Percentiles rank a stretch among this genome's conserved stretches.
These are phyloP conservation scores for Mortierella sp. DNA, from an alignment of 371 early-diverging fungal species.

Conservation along the genomic window DNA sequence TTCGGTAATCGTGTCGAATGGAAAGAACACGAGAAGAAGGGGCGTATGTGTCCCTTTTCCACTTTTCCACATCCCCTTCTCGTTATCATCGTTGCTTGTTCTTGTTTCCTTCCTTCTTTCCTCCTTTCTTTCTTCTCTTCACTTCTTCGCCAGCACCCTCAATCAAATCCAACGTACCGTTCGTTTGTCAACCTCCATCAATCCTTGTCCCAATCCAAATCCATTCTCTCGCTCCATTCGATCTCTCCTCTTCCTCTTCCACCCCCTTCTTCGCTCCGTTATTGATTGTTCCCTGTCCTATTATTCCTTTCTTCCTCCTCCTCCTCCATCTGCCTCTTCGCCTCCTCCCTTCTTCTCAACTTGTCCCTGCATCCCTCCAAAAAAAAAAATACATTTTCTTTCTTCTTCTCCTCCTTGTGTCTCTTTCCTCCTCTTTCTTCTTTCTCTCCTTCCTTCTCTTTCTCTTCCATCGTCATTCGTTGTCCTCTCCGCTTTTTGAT, in stretches of 20 bases:
- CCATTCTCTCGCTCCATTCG: neutral
- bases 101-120: neutral
- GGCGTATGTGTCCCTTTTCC: neutral
- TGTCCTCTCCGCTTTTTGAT: neutral
- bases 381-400: neutral
- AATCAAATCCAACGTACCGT: conserved; percentile 7
- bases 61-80: neutral
- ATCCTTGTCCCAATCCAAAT: neutral
- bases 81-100: neutral
- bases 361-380: conserved; percentile 3
- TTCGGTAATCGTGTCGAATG: neutral
- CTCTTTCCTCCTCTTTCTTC: neutral
- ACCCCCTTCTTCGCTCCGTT: neutral
- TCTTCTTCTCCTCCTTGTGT: neutral
- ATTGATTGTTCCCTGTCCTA: neutral
- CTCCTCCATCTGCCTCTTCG: neutral
- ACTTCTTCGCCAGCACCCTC: neutral
- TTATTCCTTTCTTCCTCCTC: neutral
- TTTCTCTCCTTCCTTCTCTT: neutral
- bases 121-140: neutral
- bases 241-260: neutral
- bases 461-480: conserved; percentile 10
- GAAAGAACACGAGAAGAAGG: neutral
- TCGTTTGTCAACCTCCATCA: neutral
- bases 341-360: neutral